A percentile compares a stretch with the other conserved stretches of the same genome.
These are phyloP conservation scores for Daldinia sp. DNA, from an alignment of 2,329 filamentous ascomycete species.

Conservation along the genomic window DNA sequence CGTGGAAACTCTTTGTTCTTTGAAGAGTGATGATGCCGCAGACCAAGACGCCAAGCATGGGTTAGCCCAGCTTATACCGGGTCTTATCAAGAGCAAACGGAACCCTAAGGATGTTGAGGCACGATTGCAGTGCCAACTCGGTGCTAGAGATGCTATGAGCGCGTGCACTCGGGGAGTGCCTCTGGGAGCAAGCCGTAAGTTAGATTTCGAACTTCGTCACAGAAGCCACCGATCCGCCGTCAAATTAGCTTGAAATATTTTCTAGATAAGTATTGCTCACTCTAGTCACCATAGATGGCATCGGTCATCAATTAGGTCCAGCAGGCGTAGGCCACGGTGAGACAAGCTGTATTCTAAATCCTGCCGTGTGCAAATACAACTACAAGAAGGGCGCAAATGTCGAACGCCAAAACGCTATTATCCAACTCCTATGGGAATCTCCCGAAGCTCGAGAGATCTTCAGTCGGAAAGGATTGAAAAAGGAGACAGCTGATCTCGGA, in stretches of 20 bases:
- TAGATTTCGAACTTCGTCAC: not conserved
- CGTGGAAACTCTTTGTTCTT: slow-evolving; percentile 50
- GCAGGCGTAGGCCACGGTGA: slow-evolving; percentile 70
- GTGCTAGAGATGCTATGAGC: slow-evolving; percentile 65
- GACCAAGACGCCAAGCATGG: slow-evolving; percentile 41
- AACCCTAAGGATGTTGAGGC: slow-evolving; percentile 56
- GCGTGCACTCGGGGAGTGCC: slow-evolving; percentile 57
- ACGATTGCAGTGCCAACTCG: slow-evolving; percentile 61
- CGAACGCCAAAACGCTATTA: slow-evolving; percentile 57
- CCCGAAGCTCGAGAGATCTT: slow-evolving; percentile 52
- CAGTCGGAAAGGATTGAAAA: slow-evolving; percentile 41
- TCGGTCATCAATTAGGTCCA: slow-evolving; percentile 66
- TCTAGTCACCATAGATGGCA: slow-evolving; percentile 53
- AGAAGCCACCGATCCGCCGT: not conserved
- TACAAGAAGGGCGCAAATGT: slow-evolving; percentile 54
- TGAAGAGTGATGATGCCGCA: slow-evolving; percentile 40
- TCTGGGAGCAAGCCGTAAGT: slow-evolving; percentile 51
- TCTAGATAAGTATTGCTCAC: slow-evolving; percentile 13
- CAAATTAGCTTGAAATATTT: no score
- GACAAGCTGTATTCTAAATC: slow-evolving; percentile 68
- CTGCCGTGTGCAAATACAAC: slow-evolving; percentile 69
- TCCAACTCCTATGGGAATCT: slow-evolving; percentile 57
- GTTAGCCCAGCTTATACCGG: slow-evolving; percentile 42
- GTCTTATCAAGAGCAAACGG: slow-evolving; percentile 41
- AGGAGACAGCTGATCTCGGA: slow-evolving; percentile 58